phyloP scores from a whole-genome alignment of 352 stramenopile genomes.

The Globisporangium middletonii region DNA sequence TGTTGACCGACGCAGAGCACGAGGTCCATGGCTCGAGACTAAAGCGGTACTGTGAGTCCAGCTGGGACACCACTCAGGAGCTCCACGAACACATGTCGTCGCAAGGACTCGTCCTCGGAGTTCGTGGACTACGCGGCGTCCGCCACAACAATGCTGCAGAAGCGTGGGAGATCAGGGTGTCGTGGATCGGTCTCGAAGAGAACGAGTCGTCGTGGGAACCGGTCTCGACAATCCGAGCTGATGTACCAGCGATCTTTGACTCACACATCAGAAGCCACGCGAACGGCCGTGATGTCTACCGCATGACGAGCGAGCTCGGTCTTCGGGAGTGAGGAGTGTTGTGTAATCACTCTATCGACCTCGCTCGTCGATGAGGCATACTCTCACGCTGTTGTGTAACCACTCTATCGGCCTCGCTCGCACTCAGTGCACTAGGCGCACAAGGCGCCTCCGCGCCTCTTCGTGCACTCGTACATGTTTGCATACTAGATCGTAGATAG shows the following conservation, averaged over 20 bases:
- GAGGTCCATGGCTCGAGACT: not conserved
- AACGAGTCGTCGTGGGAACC: not conserved
- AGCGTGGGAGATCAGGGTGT: not conserved
- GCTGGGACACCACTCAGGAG: not conserved
- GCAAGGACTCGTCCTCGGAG: not conserved
- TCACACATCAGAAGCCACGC: too few relatives aligned
- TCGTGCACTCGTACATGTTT: too few relatives aligned
- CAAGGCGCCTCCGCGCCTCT: too few relatives aligned
- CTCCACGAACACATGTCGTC: not conserved
- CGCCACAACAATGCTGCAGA: not conserved
- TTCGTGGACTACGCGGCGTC: not conserved
- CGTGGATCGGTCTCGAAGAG: not conserved
- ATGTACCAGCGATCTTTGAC: not conserved
- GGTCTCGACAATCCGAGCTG: not conserved
- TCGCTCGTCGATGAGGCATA: too few relatives aligned
- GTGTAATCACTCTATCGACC: too few relatives aligned
- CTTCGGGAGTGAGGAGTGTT: too few relatives aligned
- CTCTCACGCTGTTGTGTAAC: too few relatives aligned
- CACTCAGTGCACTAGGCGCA: too few relatives aligned
- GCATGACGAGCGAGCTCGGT: too few relatives aligned
- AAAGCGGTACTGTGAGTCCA: not conserved
- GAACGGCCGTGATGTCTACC: too few relatives aligned
- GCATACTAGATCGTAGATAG: too few relatives aligned
- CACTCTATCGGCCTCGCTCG: too few relatives aligned
- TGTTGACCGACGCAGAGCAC: not conserved